Conservation (phyloP, 352 stramenopile species). For the Globisporangium spinosum region DNA sequence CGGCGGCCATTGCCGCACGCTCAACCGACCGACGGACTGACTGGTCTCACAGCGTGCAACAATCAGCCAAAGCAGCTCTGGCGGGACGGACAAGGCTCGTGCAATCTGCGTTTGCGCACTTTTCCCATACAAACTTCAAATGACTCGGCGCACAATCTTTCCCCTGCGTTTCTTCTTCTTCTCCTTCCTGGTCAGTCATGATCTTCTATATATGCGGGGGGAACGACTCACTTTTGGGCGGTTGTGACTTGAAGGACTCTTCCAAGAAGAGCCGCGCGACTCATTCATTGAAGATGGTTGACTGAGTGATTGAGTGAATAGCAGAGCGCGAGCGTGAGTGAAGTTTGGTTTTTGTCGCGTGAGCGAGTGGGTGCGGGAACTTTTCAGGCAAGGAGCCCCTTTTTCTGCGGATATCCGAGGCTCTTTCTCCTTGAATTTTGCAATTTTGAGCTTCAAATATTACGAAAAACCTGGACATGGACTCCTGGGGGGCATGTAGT, state of each 20-base stretch:
- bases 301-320: not conserved
- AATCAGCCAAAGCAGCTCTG: not conserved
- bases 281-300: not conserved
- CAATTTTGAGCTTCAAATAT: not conserved
- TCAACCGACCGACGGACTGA: too few relatives aligned
- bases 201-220: too few relatives aligned
- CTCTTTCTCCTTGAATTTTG: not conserved
- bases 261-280: not conserved
- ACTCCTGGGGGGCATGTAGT: not conserved
- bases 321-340: conserved; percentile 9
- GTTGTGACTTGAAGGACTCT: too few relatives aligned
- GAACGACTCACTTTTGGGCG: too few relatives aligned
- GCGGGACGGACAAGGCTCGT: not conserved
- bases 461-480: not conserved
- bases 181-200: not conserved
- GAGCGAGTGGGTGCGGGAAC: not conserved
- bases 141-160: conserved; percentile 3
- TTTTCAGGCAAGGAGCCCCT: not conserved
- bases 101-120: not conserved
- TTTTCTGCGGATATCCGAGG: not conserved
- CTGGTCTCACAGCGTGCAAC: too few relatives aligned
- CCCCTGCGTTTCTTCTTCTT: not conserved
- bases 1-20: too few relatives aligned
- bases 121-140: conserved; percentile 9
- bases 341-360: not conserved